phyloP scores from a whole-genome alignment of 441 rosid genomes.

The Melastoma candidum region DNA sequence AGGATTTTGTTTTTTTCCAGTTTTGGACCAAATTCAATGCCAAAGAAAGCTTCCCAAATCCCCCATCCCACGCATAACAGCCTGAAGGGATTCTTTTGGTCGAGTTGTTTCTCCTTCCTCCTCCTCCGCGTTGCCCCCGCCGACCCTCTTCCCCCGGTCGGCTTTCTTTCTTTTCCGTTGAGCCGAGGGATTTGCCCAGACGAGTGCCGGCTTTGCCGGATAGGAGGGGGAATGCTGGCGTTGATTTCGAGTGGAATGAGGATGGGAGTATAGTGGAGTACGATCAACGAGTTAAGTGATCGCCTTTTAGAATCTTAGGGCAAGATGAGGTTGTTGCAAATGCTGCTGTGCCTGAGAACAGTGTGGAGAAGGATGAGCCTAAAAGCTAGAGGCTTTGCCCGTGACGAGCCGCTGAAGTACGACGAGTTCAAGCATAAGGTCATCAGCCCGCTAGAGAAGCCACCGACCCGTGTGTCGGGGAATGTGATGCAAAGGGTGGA shows the following conservation, averaged over 20 bases:
- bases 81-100: too few relatives aligned
- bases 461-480: background rate
- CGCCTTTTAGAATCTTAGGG: background rate
- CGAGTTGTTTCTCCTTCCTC: too few relatives aligned
- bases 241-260: background rate
- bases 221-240: background rate
- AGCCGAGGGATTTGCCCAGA: background rate
- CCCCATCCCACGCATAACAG: too few relatives aligned
- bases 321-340: background rate
- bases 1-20: too few relatives aligned
- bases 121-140: too few relatives aligned
- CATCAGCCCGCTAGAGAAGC: background rate
- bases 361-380: slow-evolving; percentile 2
- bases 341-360: slow-evolving; percentile 1
- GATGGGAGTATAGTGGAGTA: background rate
- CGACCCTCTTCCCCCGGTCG: too few relatives aligned
- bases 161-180: too few relatives aligned
- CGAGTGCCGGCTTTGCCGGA: background rate
- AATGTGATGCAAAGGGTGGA: too few relatives aligned
- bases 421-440: slow-evolving; percentile 3
- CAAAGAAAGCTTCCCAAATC: too few relatives aligned
- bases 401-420: slow-evolving; percentile 6
- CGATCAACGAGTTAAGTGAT: background rate
- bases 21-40: too few relatives aligned
- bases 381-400: background rate